Percentiles rank a stretch among this genome's conserved stretches.
Conservation (phyloP, 352 stramenopile species). For the Pythium pyrilobum region DNA sequence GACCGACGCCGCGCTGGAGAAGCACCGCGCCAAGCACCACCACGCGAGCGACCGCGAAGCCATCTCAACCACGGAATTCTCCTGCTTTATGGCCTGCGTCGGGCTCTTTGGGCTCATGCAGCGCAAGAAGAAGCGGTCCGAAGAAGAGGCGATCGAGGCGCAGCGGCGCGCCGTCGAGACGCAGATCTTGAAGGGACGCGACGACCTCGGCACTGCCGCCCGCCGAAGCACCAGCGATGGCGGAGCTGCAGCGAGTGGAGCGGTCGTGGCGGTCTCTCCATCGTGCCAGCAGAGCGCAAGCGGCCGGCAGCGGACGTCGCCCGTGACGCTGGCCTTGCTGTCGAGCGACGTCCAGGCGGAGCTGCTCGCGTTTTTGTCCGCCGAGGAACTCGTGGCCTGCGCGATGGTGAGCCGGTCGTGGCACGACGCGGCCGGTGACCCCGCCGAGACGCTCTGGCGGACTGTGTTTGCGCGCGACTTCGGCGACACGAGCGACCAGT, state of each 20-base stretch:
- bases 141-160: slow-evolving; percentile 10
- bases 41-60: slow-evolving; percentile 6
- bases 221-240: slow-evolving; percentile 1
- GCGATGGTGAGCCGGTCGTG: slow-evolving; percentile 39
- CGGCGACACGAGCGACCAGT: slow-evolving; percentile 38
- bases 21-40: slow-evolving; percentile 15
- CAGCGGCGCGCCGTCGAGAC: slow-evolving; percentile 18
- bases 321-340: slow-evolving; percentile 20
- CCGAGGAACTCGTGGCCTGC: slow-evolving; percentile 39
- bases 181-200: slow-evolving; percentile 16
- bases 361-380: slow-evolving; percentile 44
- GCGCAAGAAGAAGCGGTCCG: slow-evolving; percentile 37
- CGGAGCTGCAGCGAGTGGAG: too few species aligned
- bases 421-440: slow-evolving; percentile 26
- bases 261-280: too few species aligned
- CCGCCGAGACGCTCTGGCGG: slow-evolving; percentile 40
- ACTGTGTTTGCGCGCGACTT: slow-evolving; percentile 54
- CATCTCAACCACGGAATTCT: slow-evolving; percentile 39
- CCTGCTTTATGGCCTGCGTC: slow-evolving; percentile 50
- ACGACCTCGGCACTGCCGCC: not conserved
- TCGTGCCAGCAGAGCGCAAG: too few species aligned
- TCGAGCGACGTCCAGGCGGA: slow-evolving; percentile 43
- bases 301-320: too few species aligned
- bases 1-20: slow-evolving; percentile 17
- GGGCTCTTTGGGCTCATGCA: slow-evolving; percentile 58